Base-by-base conservation (phyloP, 2,329 filamentous ascomycete species). In the Fusarium xylarioides region DNA sequence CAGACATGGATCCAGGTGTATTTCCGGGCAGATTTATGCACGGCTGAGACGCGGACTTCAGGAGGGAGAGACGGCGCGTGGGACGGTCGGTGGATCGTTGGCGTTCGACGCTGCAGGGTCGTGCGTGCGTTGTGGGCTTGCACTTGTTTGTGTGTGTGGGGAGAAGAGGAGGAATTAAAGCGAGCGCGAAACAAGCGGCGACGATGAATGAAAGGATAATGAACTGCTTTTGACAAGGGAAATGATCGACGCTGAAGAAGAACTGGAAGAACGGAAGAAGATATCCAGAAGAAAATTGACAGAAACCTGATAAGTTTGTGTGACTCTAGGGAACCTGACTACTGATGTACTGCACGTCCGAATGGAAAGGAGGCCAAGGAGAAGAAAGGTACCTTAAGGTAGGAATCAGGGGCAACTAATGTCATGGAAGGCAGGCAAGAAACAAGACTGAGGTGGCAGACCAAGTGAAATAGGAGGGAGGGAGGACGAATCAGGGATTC, bases 41-140 rank as follows among this genome's bases (percentile, higher is more conserved):
- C 74, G 76, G 76, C 76, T 77, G 76, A 77, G 76, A 77, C 76
- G 76, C 76, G 73, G 73, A 77, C 74, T 77, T 78, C 76, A 77
- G 76, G 76, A 77, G 76, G 70, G 61, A 75, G 73, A 75, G 72
- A 75, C 70, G 76, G 74, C 74, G 76, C 73, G 73, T 78, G 76
- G 76, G 76, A 77, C 76, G 76, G 74, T 77, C 73, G 68, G 76
- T 76, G 76, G 76, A 73, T 74, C 69, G 73, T 66, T 74, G 74
- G 70, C 66, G 72, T 60, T 66, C 57, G 59, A 72, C 61, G 68
- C 63, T 74, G 71, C 68, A 74, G 68, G 71, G 71, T 74, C 71
- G 72, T 74, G 63, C 71, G 71, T 67, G 59, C 71, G 71, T 67
- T 69, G 65, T 69, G 50, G 66, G 66, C 43, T 68, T 68, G 57